phyloP scores from a whole-genome alignment of 805 yeast genomes.

The Blastobotrys peoriensis region DNA sequence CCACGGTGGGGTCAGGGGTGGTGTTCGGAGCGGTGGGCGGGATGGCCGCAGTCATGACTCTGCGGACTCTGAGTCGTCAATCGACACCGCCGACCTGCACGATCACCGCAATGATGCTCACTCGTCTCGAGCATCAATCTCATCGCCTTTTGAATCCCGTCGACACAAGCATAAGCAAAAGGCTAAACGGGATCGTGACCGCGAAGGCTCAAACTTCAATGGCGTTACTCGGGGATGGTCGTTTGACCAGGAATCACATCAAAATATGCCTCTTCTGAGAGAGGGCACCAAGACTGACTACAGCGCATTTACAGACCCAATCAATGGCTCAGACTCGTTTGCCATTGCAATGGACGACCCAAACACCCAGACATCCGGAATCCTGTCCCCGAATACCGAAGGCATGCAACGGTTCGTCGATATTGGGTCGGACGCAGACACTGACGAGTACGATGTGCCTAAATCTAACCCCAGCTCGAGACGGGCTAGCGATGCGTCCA shows the following conservation, averaged over 20 bases:
- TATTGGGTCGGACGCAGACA: slow-evolving; percentile 1
- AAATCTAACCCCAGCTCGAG: slow-evolving; percentile 60
- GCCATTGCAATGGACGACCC: slow-evolving; percentile 11
- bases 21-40: neutral
- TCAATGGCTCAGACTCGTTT: slow-evolving; percentile 11
- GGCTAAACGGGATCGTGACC: neutral
- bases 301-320: slow-evolving; percentile 2
- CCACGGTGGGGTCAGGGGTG: neutral
- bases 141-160: neutral
- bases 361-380: slow-evolving; percentile 1
- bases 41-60: neutral
- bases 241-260: neutral
- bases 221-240: slow-evolving; percentile 1
- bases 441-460: slow-evolving; percentile 20
- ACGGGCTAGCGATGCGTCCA: slow-evolving; percentile 53
- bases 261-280: neutral
- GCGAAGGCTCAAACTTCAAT: neutral
- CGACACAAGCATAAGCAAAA: neutral
- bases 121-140: slow-evolving; percentile 6
- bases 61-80: neutral
- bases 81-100: neutral
- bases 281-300: neutral
- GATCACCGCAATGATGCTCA: neutral
- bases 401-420: slow-evolving; percentile 9
- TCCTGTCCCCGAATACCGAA: neutral